phyloP scores from a whole-genome alignment of 1,284 basidiomycete species.

The Moniliophthora roreri region DNA sequence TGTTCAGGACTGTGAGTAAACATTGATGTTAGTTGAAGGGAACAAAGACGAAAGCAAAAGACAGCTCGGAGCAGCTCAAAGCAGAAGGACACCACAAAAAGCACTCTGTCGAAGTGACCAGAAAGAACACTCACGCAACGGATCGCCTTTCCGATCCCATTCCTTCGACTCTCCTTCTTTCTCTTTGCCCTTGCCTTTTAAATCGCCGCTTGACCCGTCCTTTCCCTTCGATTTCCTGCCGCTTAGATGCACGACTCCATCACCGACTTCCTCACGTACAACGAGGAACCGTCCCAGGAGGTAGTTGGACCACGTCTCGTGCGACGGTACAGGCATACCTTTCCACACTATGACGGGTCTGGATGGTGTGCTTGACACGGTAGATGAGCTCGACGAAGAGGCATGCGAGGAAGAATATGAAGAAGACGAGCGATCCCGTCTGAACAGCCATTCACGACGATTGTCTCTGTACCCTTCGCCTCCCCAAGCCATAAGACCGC shows the following conservation, averaged over 20 bases:
- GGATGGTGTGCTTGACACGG: too few relatives aligned
- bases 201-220: neutral
- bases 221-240: too few relatives aligned
- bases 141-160: neutral
- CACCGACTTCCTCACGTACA: constrained; percentile 9
- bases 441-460: constrained; percentile 10
- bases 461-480: constrained; percentile 3
- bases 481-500: constrained; percentile 5
- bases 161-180: neutral
- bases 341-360: too few relatives aligned
- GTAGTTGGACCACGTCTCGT: constrained; percentile 13
- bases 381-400: neutral
- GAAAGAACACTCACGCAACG: neutral
- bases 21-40: too few relatives aligned
- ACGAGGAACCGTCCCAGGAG: constrained; percentile 11
- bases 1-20: too few relatives aligned
- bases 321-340: constrained; percentile 7
- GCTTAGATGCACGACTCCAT: neutral
- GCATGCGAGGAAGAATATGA: neutral
- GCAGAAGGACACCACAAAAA: too few relatives aligned
- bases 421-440: neutral
- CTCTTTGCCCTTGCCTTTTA: neutral
- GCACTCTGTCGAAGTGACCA: neutral
- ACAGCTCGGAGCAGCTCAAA: too few relatives aligned
- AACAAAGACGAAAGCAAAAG: too few relatives aligned